Base-by-base conservation (phyloP, 306 rosid genomes). In the Gillenia trifoliata region DNA sequence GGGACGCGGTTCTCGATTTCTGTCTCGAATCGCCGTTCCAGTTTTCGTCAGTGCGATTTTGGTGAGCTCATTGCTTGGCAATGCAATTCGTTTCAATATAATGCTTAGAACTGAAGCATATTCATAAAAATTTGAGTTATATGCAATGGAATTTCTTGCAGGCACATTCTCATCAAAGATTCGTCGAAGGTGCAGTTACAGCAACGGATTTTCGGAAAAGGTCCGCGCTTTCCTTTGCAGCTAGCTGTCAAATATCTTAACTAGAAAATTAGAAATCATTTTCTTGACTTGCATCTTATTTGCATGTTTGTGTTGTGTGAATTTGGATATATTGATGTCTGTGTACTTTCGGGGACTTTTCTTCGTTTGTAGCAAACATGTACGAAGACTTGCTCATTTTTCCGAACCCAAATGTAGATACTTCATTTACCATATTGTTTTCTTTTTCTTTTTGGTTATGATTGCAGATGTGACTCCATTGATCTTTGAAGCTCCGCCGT, bases 1-100 rank as follows among this genome's bases (percentile, higher is more conserved):
- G 86, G 84, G 96, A 93, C 31, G 92, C 93, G 29, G 85, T 89
- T 50, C 64, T 93, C 30, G 96, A 89, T 72, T 93, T 88, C 73
- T 91, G 94, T 84, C 78, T 91, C 77, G 84, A 81, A 38, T 88
- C 96, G 61, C 90, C 86, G 11, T 86, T 91, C 74, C 80, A 68
- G 81, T 78, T 79, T 11, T 71, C 91, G 16, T 91, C 89, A 43
- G 77, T 89, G 66, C 90, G 97, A 66, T 93, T 28, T 31, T 64
- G 6, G 68, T 29, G 4, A 12, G 41, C 9, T 38, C 41, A 38
- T 11, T 38, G 41, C n/a, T n/a, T n/a, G n/a, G n/a, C n/a, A n/a
- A n/a, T n/a, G n/a, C n/a, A n/a, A n/a, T n/a, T n/a, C n/a, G n/a
- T n/a, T n/a, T n/a, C n/a, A n/a, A n/a, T n/a, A n/a, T n/a, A n/a